Evolutionary conservation across 2,329 filamentous ascomycete species (phyloP).

Genomic region (Furcasterigmium sp.): DNA sequence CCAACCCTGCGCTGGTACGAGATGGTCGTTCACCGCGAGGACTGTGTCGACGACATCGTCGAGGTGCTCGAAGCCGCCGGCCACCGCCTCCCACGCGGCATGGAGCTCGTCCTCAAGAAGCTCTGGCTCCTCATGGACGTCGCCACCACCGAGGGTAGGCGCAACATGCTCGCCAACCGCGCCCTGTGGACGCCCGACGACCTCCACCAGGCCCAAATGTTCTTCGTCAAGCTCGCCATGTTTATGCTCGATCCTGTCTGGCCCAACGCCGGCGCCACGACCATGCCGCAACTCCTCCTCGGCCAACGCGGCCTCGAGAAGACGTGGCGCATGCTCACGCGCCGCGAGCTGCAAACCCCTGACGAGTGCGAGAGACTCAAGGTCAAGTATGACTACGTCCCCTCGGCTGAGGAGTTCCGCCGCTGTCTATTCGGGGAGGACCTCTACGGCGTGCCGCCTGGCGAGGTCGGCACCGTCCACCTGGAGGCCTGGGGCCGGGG

Average conservation of each 20-base stretch:
- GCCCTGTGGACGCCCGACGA: conserved; percentile 53
- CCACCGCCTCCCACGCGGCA: conserved; percentile 46
- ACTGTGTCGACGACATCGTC: conserved; percentile 56
- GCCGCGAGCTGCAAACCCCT: conserved; percentile 42
- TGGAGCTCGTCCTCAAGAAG: conserved; percentile 49
- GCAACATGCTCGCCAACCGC: conserved; percentile 45
- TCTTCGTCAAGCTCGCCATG: conserved; percentile 70
- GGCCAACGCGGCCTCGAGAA: conserved; percentile 50
- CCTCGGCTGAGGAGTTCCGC: conserved; percentile 16
- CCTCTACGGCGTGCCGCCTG: conserved; percentile 46
- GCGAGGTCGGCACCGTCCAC: conserved; percentile 46
- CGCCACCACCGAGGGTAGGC: conserved; percentile 49
- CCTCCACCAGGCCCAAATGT: conserved; percentile 56
- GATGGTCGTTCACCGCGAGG: conserved; percentile 58
- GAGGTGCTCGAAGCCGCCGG: conserved; percentile 52
- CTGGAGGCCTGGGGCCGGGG: conserved; percentile 52
- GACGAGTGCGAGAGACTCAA: conserved; percentile 51
- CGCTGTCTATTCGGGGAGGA: conserved; percentile 13
- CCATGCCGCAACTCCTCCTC: conserved; percentile 52
- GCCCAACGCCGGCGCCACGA: conserved; percentile 49
- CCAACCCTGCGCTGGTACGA: conserved; percentile 64
- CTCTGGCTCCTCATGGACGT: conserved; percentile 72
- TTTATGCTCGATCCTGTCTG: conserved; percentile 59
- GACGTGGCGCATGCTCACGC: conserved; percentile 56
- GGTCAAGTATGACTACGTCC: conserved; percentile 50